phyloP scores from a whole-genome alignment of 768 basidiomycete genomes.

The Rossbeevera mucosa region DNA sequence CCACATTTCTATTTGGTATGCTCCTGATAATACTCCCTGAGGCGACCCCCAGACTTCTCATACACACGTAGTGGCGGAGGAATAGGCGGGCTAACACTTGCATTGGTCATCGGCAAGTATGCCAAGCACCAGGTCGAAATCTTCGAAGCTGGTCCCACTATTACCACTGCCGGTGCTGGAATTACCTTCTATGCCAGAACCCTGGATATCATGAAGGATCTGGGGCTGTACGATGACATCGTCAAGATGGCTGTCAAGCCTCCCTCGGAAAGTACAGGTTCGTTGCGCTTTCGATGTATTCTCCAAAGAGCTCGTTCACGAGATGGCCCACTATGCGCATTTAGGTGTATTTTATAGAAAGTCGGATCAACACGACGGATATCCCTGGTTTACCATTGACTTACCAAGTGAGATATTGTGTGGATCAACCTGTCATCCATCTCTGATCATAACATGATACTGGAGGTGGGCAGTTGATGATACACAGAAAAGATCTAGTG shows the following conservation, averaged over 20 bases:
- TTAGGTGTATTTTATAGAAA: constrained; percentile 28
- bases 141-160: not conserved
- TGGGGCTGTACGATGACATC: constrained; percentile 38
- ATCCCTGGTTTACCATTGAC: constrained; percentile 24
- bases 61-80: not conserved
- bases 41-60: not conserved
- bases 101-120: not conserved
- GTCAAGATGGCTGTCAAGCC: constrained; percentile 10
- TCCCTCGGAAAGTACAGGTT: constrained; percentile 21
- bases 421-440: not conserved
- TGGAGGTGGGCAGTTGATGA: constrained; percentile 26
- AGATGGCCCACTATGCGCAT: not conserved
- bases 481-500: constrained; percentile 39
- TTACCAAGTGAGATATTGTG: constrained; percentile 20
- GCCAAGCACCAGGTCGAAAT: not conserved
- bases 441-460: not conserved
- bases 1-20: not conserved
- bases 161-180: not conserved
- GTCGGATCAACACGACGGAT: constrained; percentile 32
- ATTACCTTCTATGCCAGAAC: not conserved
- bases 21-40: not conserved
- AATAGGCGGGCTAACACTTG: not conserved
- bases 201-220: not conserved
- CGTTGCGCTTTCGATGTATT: not conserved
- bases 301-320: not conserved